Percentiles rank a stretch among this genome's conserved stretches.
Evolutionary conservation across 495 filamentous ascomycete genomes (phyloP).

Genomic region (Delitschia confertaspora): DNA sequence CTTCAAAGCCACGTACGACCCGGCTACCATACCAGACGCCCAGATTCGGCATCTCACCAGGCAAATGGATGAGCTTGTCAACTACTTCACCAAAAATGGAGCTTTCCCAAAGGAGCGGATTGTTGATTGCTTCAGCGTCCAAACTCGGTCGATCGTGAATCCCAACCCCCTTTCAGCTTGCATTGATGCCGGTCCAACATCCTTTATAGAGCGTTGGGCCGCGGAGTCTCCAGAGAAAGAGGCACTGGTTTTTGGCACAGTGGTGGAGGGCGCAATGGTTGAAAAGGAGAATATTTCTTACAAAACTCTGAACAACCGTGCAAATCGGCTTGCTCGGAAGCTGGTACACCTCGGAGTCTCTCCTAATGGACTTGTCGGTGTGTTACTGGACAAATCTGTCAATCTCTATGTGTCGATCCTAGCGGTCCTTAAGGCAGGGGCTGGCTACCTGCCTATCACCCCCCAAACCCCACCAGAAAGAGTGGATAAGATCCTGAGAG

Average conservation of each 20-base stretch:
- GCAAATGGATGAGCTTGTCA: constrained; percentile 48
- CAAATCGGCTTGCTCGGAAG: constrained; percentile 56
- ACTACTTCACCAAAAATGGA: constrained; percentile 39
- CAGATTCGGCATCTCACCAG: constrained; percentile 48
- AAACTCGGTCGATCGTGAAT: constrained; percentile 50
- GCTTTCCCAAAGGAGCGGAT: constrained; percentile 34
- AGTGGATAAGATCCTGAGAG: constrained; percentile 45
- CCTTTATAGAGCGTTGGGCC: constrained; percentile 47
- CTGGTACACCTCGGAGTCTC: constrained; percentile 41
- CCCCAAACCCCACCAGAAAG: constrained; percentile 52
- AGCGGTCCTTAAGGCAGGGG: constrained; percentile 61
- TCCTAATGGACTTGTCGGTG: constrained; percentile 49
- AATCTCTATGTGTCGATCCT: constrained; percentile 62
- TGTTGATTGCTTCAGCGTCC: constrained; percentile 31
- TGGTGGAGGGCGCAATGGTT: constrained; percentile 32
- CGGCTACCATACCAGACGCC: constrained; percentile 38
- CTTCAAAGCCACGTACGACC: constrained; percentile 46
- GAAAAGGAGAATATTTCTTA: constrained; percentile 48
- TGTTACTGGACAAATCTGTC: constrained; percentile 62
- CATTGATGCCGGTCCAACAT: constrained; percentile 34
- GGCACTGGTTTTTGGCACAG: constrained; percentile 52
- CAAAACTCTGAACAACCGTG: constrained; percentile 47
- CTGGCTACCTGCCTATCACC: constrained; percentile 63
- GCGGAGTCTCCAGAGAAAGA: constrained; percentile 39
- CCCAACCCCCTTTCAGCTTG: constrained; percentile 24